Conservation (phyloP, 768 basidiomycete genomes). For the Pulveroboletus frians region DNA sequence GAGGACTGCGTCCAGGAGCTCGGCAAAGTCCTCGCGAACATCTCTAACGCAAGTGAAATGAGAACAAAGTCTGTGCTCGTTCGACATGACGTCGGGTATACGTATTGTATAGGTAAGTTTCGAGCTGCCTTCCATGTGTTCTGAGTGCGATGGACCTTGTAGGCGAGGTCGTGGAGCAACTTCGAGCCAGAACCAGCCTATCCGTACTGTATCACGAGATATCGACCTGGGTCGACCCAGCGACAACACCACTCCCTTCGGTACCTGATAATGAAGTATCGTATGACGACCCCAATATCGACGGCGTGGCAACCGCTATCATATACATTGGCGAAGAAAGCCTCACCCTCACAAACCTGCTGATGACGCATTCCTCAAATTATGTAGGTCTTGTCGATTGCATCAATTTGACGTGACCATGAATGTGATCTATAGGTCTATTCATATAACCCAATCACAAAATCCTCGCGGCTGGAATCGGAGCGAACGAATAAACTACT, state of each 20-base stretch:
- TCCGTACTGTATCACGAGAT: constrained; percentile 37
- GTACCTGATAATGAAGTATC: background rate
- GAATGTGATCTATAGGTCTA: constrained; percentile 49
- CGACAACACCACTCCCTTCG: background rate
- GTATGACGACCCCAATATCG: background rate
- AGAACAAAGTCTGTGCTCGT: constrained; percentile 42
- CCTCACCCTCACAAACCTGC: constrained; percentile 74
- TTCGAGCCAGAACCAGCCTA: constrained; percentile 24
- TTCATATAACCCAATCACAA: constrained; percentile 62
- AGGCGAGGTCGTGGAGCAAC: constrained; percentile 17
- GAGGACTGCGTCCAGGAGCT: constrained; percentile 45
- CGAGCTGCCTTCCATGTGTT: background rate
- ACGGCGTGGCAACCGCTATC: constrained; percentile 22
- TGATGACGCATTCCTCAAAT: constrained; percentile 72
- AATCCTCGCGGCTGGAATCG: constrained; percentile 52
- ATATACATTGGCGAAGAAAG: constrained; percentile 77
- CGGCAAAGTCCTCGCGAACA: constrained; percentile 27
- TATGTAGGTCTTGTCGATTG: constrained; percentile 39
- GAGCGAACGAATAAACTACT: constrained; percentile 71
- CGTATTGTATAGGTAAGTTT: constrained; percentile 56
- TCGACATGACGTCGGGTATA: constrained; percentile 73
- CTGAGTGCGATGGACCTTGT: background rate
- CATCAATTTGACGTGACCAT: background rate
- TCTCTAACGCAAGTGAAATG: background rate
- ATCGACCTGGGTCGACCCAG: constrained; percentile 24